Evolutionary conservation across 2,329 filamentous ascomycete genomes (phyloP), one percentile per base, ranked within the genome.

Genomic region (Paraconiothyrium sp.): DNA sequence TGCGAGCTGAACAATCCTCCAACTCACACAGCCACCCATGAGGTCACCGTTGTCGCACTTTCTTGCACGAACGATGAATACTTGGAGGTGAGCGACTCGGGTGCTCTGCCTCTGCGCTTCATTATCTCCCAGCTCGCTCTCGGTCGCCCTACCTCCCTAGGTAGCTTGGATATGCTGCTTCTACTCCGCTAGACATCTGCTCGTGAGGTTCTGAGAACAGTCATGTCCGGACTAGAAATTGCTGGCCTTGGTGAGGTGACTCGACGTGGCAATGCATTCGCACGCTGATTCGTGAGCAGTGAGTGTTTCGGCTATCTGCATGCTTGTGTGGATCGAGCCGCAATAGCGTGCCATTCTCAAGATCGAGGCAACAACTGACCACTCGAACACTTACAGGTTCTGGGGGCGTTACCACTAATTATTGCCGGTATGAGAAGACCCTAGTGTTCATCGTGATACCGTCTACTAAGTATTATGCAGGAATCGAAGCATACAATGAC

Each of bases 381-480:
- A 20, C 9, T 24, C 11, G 9, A 22, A 14, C 20, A 3, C 24
- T 43, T 9, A 11, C 13, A 54, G 50, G 50, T 77, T 1, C 66
- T 81, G n/a, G 80, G 76, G 37, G 69, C 72, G 27, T 59, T 82
- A 8, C 79, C 80, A 6, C 57, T 82, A 1, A 60, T 81, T 6
- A 76, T 81, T 20, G 70, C 73, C 62, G 72, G 72, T 72, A 9
- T 20, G 34, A 30, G n/a, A 13, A 20, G 14, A 7, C 22, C 60
- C 63, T 4, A 65, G 65, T 10, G 34, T 56, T n/a, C 37, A 8
- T 35, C n/a, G 34, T 27, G 51, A 51, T n/a, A 10, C 9, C 13
- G 44, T 52, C 30, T 24, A 30, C 58, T 67, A 1, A 67, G 30
- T 5, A 9, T 27, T 20, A n/a, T 5, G 9, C 55, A 75, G 70